Evolutionary conservation across 352 stramenopile genomes (phyloP).

Genomic region (Pythium chondricola): DNA sequence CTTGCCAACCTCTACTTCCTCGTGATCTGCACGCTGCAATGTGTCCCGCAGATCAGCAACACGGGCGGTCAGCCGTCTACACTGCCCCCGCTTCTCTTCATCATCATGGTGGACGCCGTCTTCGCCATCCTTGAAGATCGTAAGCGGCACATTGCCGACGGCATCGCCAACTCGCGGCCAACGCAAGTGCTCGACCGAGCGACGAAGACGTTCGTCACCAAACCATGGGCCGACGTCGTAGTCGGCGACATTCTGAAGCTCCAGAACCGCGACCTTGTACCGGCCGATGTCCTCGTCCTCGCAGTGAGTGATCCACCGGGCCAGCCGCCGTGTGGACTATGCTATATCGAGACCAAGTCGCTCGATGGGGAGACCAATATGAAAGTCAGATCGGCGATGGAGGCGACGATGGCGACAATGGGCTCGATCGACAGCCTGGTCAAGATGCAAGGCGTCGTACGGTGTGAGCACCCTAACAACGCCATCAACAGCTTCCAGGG

Average conservation of each 20-base stretch:
- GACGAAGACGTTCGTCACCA: slow-evolving; percentile 39
- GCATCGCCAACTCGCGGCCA: slow-evolving; percentile 65
- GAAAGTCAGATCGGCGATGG: slow-evolving; percentile 83
- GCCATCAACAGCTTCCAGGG: slow-evolving; percentile 89
- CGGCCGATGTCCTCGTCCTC: slow-evolving; percentile 82
- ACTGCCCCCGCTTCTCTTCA: slow-evolving; percentile 84
- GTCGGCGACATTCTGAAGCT: slow-evolving; percentile 84
- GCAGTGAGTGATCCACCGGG: slow-evolving; percentile 61
- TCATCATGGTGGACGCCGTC: slow-evolving; percentile 86
- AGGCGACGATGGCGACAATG: slow-evolving; percentile 54
- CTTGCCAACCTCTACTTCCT: slow-evolving; percentile 93
- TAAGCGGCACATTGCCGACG: slow-evolving; percentile 81
- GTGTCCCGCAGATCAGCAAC: slow-evolving; percentile 88
- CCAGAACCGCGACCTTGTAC: slow-evolving; percentile 74
- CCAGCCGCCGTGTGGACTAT: slow-evolving; percentile 59
- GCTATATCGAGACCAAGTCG: slow-evolving; percentile 89
- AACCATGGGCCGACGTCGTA: slow-evolving; percentile 73
- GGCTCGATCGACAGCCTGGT: slow-evolving; percentile 32
- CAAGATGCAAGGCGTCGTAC: slow-evolving; percentile 49
- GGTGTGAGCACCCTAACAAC: slow-evolving; percentile 84
- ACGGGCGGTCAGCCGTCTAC: slow-evolving; percentile 83
- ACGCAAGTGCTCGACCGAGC: slow-evolving; percentile 52
- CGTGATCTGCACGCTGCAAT: slow-evolving; percentile 83
- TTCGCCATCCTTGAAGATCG: slow-evolving; percentile 87
- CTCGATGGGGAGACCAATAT: slow-evolving; percentile 93